Evolutionary conservation across 257 asterid genomes (phyloP), one percentile per base, ranked within the genome.

Genomic region (Knoxia roxburghii): DNA sequence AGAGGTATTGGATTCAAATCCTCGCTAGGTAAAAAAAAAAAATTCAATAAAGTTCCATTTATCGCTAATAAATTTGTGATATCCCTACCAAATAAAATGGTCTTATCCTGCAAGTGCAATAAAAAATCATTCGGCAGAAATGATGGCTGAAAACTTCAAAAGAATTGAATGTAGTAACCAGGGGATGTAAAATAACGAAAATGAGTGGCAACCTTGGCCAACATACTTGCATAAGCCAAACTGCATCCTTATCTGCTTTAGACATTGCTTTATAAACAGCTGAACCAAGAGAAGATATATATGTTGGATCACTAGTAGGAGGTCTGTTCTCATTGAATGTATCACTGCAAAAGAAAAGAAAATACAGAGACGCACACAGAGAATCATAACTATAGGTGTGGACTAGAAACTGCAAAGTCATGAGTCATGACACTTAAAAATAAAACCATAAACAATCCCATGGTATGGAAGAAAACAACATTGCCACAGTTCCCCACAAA

Each of bases 141-240:
- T 39, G 54, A 43, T 18, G 18, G n/a, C 26, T 29, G 18, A 60
- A 21, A 48, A 29, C 10, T 5, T 1, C 21, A 50, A 21, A 50
- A 52, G 67, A 20, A 46, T 55, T 24, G 26, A 55, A 23, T 55
- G 21, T 8, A 49, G 64, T 57, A 50, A 23, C 7, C n/a, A 64
- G 6, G 21, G 24, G 37, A 40, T 8, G 29, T 26, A 26, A 65
- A 17, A 27, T 5, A 21, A 54, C n/a, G 65, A 52, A 67, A 72
- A 26, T 59, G 26, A 72, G 70, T 61, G 72, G 65, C 32, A 6
- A 30, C 17, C 21, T 37, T 7, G 24, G 33, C 51, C 35, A 27
- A 40, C 87, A 77, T 84, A 93, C 97, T 83, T 93, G 99, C 99
- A 93, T 93, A 73, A 93, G 86, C 99, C 99, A 93, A 72, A 92